Evolutionary conservation across 192 early-diverging fungal species (phyloP).

Genomic region (Backusella westeae): DNA sequence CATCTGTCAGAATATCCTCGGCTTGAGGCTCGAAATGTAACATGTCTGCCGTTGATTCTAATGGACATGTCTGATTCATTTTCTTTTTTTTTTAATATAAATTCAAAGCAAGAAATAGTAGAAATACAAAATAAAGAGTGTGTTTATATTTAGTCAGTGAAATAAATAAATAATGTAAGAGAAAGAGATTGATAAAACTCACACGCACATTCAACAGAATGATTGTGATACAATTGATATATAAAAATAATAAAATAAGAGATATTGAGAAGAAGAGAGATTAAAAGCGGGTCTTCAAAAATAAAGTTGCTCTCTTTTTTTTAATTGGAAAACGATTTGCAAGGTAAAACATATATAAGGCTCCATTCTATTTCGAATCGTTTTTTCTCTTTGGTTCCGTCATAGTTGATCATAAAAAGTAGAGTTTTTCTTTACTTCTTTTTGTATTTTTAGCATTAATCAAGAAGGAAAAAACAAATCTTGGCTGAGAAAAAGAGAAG

Average conservation of each 20-base stretch:
- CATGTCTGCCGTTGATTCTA: not conserved
- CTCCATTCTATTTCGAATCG: not conserved
- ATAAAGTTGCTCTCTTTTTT: not conserved
- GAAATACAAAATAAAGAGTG: not conserved
- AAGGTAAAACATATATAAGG: not conserved
- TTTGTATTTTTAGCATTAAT: not conserved
- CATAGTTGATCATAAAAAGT: not conserved
- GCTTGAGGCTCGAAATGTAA: conserved; percentile 25
- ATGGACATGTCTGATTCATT: not conserved
- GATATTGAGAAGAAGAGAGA: not conserved
- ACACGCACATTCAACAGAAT: not conserved
- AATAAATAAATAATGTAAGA: not conserved
- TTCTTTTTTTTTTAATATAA: not conserved
- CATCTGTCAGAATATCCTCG: conserved; percentile 36
- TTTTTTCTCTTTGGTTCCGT: not conserved
- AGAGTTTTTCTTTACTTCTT: not conserved
- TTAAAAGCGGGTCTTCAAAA: not conserved
- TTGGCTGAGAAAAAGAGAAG: not conserved
- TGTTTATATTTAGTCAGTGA: not conserved
- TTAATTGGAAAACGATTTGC: not conserved
- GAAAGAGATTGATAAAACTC: not conserved
- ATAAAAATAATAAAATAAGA: not conserved
- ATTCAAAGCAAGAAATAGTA: not conserved
- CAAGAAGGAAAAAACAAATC: too few relatives aligned
- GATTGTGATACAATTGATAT: not conserved